Percentiles rank a stretch among this genome's conserved stretches.
phyloP scores from a whole-genome alignment of 306 rosid species.

The Cicer yamashitae region DNA sequence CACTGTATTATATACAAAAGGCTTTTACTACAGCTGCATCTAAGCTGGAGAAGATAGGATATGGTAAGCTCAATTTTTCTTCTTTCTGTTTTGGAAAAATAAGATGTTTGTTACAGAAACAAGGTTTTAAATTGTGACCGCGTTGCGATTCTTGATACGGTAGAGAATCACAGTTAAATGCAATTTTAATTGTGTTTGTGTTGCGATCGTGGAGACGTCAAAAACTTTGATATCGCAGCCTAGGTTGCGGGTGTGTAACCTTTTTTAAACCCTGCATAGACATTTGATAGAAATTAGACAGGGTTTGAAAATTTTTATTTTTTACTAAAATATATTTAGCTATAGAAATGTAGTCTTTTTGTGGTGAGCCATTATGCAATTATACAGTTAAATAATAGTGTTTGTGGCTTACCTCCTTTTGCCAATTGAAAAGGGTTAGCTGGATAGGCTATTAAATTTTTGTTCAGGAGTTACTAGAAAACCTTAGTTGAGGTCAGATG shows the following conservation, averaged over 20 bases:
- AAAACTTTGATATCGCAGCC: background rate
- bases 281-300: slow-evolving; percentile 1
- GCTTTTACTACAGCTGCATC: slow-evolving; percentile 91
- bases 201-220: background rate
- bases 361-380: background rate
- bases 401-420: slow-evolving; percentile 5
- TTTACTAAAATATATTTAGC: background rate
- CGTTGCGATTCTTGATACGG: background rate
- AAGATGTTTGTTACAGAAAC: slow-evolving; percentile 18
- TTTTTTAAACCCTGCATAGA: background rate
- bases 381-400: background rate
- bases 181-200: background rate
- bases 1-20: slow-evolving; percentile 78
- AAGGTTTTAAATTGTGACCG: background rate
- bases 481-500: slow-evolving; percentile 15
- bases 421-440: background rate
- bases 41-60: slow-evolving; percentile 95
- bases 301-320: slow-evolving; percentile 1
- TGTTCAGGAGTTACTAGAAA: slow-evolving; percentile 13
- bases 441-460: background rate
- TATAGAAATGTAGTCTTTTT: background rate
- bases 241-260: background rate
- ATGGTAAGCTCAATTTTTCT: slow-evolving; percentile 50
- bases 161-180: background rate
- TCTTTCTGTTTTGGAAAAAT: background rate